These are phyloP conservation scores for Capsella bursapastoris DNA, from an alignment of 345 rosid genomes.

Conservation along the genomic window DNA sequence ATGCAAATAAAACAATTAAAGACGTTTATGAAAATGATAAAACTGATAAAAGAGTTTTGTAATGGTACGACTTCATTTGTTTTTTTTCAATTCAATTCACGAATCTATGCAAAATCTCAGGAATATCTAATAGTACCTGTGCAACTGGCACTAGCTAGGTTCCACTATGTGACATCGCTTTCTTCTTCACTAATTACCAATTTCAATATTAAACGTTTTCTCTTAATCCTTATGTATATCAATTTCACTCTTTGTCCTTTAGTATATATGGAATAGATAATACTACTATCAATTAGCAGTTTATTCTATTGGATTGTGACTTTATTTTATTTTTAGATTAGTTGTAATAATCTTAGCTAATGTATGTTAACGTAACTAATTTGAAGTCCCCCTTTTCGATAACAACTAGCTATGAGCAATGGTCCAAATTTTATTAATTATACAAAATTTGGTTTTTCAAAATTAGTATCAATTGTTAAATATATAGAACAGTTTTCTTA, in stretches of 20 bases:
- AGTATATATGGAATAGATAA: background rate
- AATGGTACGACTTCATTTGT: conserved; percentile 25
- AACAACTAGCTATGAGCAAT: background rate
- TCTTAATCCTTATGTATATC: conserved; percentile 30
- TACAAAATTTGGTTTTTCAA: too few species aligned
- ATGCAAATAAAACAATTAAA: background rate
- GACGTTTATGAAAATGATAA: background rate
- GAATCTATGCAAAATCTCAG: conserved; percentile 28
- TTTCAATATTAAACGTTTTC: conserved; percentile 24
- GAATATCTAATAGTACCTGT: conserved; percentile 23
- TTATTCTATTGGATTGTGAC: background rate
- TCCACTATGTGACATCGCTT: conserved; percentile 38
- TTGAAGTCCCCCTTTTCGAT: conserved; percentile 9
- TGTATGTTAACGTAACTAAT: conserved; percentile 8
- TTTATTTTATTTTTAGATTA: background rate
- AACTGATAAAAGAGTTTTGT: conserved; percentile 31
- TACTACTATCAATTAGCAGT: background rate
- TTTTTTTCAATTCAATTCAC: conserved; percentile 9
- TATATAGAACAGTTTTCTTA: too few species aligned
- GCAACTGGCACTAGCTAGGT: conserved; percentile 43
- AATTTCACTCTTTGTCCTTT: conserved; percentile 6
- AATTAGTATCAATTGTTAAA: too few species aligned
- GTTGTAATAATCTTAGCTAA: conserved; percentile 5
- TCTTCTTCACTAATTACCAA: conserved; percentile 22
- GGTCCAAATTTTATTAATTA: too few species aligned